phyloP scores from a whole-genome alignment of 2,329 filamentous ascomycete species.

The Verticillium longisporum region DNA sequence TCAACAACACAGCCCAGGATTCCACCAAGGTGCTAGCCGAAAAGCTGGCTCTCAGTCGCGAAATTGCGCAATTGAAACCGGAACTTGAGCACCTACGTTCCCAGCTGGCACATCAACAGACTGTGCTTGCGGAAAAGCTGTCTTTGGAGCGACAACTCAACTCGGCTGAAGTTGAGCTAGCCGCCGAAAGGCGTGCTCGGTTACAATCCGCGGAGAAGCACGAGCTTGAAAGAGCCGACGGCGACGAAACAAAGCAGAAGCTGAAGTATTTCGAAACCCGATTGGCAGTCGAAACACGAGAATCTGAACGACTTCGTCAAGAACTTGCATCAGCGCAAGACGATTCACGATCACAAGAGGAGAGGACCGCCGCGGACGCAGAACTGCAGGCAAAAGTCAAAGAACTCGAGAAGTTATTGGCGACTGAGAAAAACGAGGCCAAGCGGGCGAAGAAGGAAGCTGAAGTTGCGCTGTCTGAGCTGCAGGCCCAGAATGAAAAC shows the following conservation, averaged over 20 bases:
- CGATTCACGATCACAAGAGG: neutral
- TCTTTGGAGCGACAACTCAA: slow-evolving; percentile 71
- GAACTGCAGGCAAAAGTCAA: slow-evolving; percentile 27
- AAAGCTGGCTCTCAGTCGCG: slow-evolving; percentile 45
- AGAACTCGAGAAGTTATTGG: slow-evolving; percentile 26
- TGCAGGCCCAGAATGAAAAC: slow-evolving; percentile 54
- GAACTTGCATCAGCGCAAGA: neutral
- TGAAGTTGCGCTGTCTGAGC: slow-evolving; percentile 52
- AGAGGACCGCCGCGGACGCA: slow-evolving; percentile 37
- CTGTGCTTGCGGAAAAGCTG: slow-evolving; percentile 70
- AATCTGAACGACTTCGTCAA: slow-evolving; percentile 7
- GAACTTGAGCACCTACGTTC: slow-evolving; percentile 50
- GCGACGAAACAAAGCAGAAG: slow-evolving; percentile 32
- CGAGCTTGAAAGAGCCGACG: slow-evolving; percentile 25
- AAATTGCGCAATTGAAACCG: slow-evolving; percentile 45
- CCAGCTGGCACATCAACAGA: slow-evolving; percentile 54
- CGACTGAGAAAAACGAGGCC: slow-evolving; percentile 35
- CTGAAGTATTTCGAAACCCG: slow-evolving; percentile 28
- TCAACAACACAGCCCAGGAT: slow-evolving; percentile 61
- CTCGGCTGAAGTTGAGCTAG: slow-evolving; percentile 72
- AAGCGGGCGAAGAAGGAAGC: slow-evolving; percentile 37
- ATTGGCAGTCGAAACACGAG: slow-evolving; percentile 20
- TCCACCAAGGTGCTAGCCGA: slow-evolving; percentile 61
- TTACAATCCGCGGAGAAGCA: slow-evolving; percentile 3
- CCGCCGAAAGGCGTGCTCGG: slow-evolving; percentile 56